Percentiles rank a stretch among this genome's conserved stretches.
phyloP scores from a whole-genome alignment of 1,139 yeast species.

The Candida anutae region DNA sequence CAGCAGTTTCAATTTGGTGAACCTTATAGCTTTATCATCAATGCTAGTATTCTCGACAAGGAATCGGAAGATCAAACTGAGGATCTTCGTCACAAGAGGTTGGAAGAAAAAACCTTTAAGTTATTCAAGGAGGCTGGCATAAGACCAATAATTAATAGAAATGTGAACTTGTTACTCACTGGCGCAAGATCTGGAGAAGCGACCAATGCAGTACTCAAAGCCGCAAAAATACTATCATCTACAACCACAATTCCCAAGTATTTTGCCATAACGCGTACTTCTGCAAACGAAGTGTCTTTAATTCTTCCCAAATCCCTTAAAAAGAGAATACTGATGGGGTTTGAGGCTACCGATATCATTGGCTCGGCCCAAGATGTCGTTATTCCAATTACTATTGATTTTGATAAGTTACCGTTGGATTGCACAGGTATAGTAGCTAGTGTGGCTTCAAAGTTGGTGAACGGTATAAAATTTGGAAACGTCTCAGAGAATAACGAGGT shows the following conservation, averaged over 20 bases:
- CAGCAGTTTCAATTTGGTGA: conserved; percentile 37
- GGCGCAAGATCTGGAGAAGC: conserved; percentile 53
- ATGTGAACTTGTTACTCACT: conserved; percentile 43
- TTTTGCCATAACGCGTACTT: conserved; percentile 54
- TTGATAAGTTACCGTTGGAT: conserved; percentile 49
- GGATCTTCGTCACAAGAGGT: background rate
- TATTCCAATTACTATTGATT: conserved; percentile 51
- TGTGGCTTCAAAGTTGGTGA: conserved; percentile 44
- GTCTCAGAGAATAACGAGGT: conserved; percentile 11
- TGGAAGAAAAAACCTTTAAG: conserved; percentile 30
- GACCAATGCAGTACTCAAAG: conserved; percentile 27
- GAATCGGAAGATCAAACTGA: conserved; percentile 1
- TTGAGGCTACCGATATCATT: conserved; percentile 33
- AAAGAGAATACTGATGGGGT: conserved; percentile 31
- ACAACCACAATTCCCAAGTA: conserved; percentile 33
- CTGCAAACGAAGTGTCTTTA: conserved; percentile 46
- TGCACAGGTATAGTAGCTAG: conserved; percentile 66
- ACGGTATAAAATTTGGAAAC: conserved; percentile 17
- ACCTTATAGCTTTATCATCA: conserved; percentile 2
- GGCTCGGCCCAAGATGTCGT: conserved; percentile 54
- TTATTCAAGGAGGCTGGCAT: conserved; percentile 35
- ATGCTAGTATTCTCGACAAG: background rate
- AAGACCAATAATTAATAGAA: conserved; percentile 36
- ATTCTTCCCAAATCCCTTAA: conserved; percentile 41
- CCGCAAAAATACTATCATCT: conserved; percentile 22